phyloP scores from a whole-genome alignment of 2,329 filamentous ascomycete species.

The Xenoacremonium recifei region DNA sequence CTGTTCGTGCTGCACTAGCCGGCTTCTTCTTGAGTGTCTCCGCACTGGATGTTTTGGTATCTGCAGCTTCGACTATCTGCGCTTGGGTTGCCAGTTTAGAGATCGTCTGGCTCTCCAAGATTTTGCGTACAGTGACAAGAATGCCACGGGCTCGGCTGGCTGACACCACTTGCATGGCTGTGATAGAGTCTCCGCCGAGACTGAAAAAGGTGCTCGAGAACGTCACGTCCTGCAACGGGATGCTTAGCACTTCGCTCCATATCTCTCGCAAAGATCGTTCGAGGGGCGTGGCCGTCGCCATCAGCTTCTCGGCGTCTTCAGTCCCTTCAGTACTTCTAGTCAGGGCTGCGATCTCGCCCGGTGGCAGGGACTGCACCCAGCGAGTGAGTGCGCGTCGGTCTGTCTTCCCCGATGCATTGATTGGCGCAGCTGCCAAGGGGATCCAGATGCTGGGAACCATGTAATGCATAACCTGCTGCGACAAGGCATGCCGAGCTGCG shows the following conservation, averaged over 20 bases:
- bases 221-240: not conserved
- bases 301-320: not conserved
- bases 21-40: no score
- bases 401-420: constrained; percentile 11
- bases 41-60: no score
- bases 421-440: constrained; percentile 11
- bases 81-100: no score
- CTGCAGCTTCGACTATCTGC: no score
- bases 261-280: constrained; percentile 1
- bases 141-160: no score
- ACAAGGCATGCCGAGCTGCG: not conserved
- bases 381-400: constrained; percentile 4
- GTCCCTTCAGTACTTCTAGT: not conserved
- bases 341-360: not conserved
- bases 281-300: not conserved
- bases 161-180: constrained; percentile 42
- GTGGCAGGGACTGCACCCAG: not conserved
- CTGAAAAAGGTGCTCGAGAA: constrained; percentile 1
- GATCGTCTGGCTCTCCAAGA: no score
- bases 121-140: no score
- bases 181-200: constrained; percentile 44
- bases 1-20: no score
- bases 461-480: constrained; percentile 6
- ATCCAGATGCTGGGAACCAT: constrained; percentile 17
- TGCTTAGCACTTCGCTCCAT: not conserved